phyloP scores from a whole-genome alignment of 352 stramenopile genomes.

The Ophiocytium majus region DNA sequence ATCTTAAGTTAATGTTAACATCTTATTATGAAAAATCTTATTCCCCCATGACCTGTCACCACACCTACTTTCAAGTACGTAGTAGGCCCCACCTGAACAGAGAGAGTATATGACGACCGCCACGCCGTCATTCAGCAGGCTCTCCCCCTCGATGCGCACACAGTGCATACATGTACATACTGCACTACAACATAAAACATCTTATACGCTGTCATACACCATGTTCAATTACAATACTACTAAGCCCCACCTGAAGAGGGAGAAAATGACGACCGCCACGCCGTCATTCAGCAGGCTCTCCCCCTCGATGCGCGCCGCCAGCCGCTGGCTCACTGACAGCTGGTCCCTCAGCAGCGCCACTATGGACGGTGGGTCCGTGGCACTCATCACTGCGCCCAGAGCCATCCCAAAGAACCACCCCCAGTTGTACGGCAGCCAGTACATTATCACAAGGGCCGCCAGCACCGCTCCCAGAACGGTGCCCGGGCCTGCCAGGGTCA shows the following conservation, averaged over 20 bases:
- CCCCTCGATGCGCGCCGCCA: slow-evolving; percentile 63
- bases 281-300: slow-evolving; percentile 69
- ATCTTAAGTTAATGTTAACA: too few species aligned
- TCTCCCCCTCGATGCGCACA: slow-evolving; percentile 63
- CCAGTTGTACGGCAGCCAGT: slow-evolving; percentile 62
- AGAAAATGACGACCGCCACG: slow-evolving; percentile 64
- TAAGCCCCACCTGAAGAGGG: slow-evolving; percentile 59
- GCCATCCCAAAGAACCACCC: slow-evolving; percentile 55
- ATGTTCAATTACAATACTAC: too few species aligned
- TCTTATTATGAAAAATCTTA: too few species aligned
- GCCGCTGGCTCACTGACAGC: slow-evolving; percentile 39
- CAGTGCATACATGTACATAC: too few species aligned
- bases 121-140: slow-evolving; percentile 66
- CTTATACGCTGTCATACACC: too few species aligned
- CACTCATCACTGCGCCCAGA: slow-evolving; percentile 62
- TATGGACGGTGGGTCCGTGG: slow-evolving; percentile 64
- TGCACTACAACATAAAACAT: too few species aligned
- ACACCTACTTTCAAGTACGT: too few species aligned
- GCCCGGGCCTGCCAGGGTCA: slow-evolving; percentile 59
- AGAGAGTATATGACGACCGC: slow-evolving; percentile 66
- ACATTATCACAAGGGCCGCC: slow-evolving; percentile 57
- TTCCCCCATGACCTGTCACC: too few species aligned
- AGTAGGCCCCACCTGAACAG: too few species aligned
- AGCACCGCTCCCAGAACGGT: slow-evolving; percentile 61
- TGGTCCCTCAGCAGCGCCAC: slow-evolving; percentile 62